Evolutionary conservation across 495 filamentous ascomycete genomes (phyloP).

Genomic region (Tuber melanosporum): DNA sequence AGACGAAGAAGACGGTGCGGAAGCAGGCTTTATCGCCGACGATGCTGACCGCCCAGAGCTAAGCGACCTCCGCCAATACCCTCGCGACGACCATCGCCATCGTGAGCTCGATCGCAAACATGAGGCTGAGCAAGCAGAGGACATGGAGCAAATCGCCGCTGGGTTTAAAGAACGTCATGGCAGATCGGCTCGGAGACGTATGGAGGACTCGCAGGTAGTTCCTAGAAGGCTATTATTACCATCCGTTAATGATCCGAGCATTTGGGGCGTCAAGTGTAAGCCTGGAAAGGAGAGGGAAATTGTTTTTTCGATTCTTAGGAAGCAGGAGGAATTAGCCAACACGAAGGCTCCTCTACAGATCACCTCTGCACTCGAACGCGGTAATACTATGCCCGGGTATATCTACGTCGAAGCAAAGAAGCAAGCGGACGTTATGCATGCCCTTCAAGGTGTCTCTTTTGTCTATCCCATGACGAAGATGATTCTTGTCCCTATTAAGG

Average conservation of each 20-base stretch:
- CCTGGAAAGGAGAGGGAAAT: constrained; percentile 91
- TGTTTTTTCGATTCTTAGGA: constrained; percentile 74
- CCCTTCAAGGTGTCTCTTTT: constrained; percentile 73
- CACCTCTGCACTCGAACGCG: constrained; percentile 82
- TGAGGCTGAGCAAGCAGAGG: constrained; percentile 63
- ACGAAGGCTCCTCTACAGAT: constrained; percentile 72
- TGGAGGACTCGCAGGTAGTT: constrained; percentile 60
- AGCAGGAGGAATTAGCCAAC: constrained; percentile 68
- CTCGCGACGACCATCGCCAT: constrained; percentile 77
- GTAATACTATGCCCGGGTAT: constrained; percentile 80
- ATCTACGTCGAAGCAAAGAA: constrained; percentile 88
- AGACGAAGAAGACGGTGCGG: constrained; percentile 80
- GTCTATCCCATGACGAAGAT: constrained; percentile 78
- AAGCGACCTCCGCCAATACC: constrained; percentile 52
- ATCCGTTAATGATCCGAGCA: constrained; percentile 88
- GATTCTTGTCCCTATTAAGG: constrained; percentile 85
- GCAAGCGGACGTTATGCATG: constrained; percentile 74
- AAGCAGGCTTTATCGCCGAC: constrained; percentile 74
- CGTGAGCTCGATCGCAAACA: constrained; percentile 88
- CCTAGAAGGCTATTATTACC: constrained; percentile 86
- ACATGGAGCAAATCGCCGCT: constrained; percentile 88
- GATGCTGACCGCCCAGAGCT: constrained; percentile 68
- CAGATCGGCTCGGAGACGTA: constrained; percentile 46
- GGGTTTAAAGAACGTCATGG: constrained; percentile 79
- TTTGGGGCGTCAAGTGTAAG: constrained; percentile 90